phyloP scores from a whole-genome alignment of 768 basidiomycete genomes.

The Favolaschia claudopus region DNA sequence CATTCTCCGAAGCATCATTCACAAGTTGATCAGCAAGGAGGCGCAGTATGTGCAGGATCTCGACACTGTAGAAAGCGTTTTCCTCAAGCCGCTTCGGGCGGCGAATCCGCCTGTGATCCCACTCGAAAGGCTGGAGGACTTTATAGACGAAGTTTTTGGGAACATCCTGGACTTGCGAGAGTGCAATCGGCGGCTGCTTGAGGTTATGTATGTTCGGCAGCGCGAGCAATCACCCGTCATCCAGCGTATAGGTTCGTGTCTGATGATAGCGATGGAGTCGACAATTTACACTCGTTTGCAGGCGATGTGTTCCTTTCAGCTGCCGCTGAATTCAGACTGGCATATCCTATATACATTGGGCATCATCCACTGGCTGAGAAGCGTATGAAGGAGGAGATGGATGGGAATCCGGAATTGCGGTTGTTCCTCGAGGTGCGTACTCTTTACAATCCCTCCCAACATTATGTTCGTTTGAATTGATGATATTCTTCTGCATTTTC shows the following conservation, averaged over 20 bases:
- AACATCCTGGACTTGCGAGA: constrained; percentile 90
- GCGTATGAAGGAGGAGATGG: constrained; percentile 85
- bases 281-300: too few species aligned
- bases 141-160: constrained; percentile 90
- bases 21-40: constrained; percentile 88
- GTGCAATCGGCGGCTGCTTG: constrained; percentile 82
- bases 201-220: constrained; percentile 87
- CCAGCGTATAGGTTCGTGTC: constrained; percentile 79
- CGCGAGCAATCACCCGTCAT: constrained; percentile 87
- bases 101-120: constrained; percentile 54
- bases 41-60: constrained; percentile 91
- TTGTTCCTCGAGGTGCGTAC: constrained; percentile 86
- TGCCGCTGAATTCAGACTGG: constrained; percentile 85
- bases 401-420: constrained; percentile 80
- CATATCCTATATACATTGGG: constrained; percentile 87
- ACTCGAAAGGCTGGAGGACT: constrained; percentile 70
- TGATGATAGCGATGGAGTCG: too few species aligned
- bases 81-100: constrained; percentile 56
- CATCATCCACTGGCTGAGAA: constrained; percentile 88
- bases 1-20: constrained; percentile 64
- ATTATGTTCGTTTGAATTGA: too few species aligned
- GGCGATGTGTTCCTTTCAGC: constrained; percentile 89
- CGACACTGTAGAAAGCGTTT: constrained; percentile 78
- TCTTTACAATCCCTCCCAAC: too few species aligned
- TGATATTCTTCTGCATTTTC: too few species aligned